Evolutionary conservation across 179 eudicot species (phyloP).

Genomic region (Patellifolia procumbens): DNA sequence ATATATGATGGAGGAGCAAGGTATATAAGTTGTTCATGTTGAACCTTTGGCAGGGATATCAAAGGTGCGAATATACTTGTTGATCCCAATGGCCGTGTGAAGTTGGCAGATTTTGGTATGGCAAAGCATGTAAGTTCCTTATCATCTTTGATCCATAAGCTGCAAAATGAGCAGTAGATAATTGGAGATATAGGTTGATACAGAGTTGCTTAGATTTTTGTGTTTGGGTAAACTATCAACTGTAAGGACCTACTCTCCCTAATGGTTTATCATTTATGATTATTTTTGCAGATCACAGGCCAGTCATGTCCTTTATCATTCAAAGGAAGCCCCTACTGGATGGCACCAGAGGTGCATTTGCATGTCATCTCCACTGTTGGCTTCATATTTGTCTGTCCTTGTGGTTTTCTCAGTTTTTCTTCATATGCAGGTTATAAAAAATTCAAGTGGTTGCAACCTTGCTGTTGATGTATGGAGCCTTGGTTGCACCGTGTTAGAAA

Average conservation of each 20-base stretch:
- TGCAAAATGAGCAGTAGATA: not conserved
- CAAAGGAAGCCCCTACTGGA: conserved; percentile 98
- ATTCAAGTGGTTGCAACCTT: conserved; percentile 70
- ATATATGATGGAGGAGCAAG: not conserved
- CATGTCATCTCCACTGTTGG: conserved; percentile 10
- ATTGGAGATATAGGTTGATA: not conserved
- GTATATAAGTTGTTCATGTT: conserved; percentile 15
- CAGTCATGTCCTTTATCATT: conserved; percentile 87
- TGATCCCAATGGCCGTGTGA: conserved; percentile 88
- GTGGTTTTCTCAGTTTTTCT: conserved; percentile 23
- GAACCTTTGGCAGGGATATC: conserved; percentile 63
- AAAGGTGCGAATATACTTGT: conserved; percentile 98
- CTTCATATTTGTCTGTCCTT: not conserved
- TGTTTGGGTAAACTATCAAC: conserved; percentile 1
- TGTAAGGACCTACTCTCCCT: conserved; percentile 14
- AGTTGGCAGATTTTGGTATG: conserved; percentile 97
- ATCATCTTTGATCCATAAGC: not conserved
- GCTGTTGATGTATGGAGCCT: conserved; percentile 98
- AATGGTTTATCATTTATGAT: conserved; percentile 14
- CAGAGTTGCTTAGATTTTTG: not conserved
- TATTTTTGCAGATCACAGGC: conserved; percentile 70
- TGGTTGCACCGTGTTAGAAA: conserved; percentile 93
- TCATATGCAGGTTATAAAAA: conserved; percentile 66
- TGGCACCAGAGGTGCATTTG: conserved; percentile 91
- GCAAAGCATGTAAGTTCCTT: conserved; percentile 88